phyloP scores from a whole-genome alignment of 2,329 filamentous ascomycete genomes.

The Lachnellula suecica region DNA sequence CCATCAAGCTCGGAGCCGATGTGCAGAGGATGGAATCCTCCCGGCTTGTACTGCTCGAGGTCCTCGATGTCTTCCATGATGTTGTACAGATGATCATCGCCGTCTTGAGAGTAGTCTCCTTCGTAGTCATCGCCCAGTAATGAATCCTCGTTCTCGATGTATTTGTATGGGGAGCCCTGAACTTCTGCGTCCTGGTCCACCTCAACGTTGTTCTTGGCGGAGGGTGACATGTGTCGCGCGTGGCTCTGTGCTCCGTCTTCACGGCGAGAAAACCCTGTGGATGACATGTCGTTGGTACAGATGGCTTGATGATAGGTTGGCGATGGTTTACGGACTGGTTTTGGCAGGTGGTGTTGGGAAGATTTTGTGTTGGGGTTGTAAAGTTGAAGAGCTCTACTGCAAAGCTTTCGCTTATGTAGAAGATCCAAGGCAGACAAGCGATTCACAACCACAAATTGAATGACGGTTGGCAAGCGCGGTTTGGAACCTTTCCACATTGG shows the following conservation, averaged over 20 bases:
- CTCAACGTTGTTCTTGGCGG: not conserved
- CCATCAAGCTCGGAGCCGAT: conserved; percentile 41
- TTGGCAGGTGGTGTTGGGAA: not conserved
- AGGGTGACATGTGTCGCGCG: not conserved
- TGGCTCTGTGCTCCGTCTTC: not conserved
- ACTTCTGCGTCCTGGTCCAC: not conserved
- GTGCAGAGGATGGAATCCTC: conserved; percentile 43
- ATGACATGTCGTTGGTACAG: not conserved
- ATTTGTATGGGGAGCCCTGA: too few relatives aligned
- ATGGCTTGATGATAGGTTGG: not conserved
- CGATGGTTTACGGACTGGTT: not conserved
- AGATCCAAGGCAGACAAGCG: not conserved
- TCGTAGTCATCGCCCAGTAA: not conserved
- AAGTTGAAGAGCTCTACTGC: not conserved
- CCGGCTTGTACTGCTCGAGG: conserved; percentile 23
- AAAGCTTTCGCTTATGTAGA: not conserved
- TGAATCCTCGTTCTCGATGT: too few relatives aligned
- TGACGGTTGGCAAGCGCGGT: not conserved
- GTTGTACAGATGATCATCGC: not conserved
- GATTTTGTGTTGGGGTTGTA: too few relatives aligned
- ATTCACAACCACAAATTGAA: not conserved
- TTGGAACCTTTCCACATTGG: not conserved
- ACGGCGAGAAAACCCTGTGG: not conserved
- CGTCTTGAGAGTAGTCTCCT: not conserved
- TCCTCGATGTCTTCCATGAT: conserved; percentile 5